Percentiles rank a stretch among this genome's conserved stretches.
Evolutionary conservation across 768 basidiomycete species (phyloP).

Genomic region (Termitomyces sp.): DNA sequence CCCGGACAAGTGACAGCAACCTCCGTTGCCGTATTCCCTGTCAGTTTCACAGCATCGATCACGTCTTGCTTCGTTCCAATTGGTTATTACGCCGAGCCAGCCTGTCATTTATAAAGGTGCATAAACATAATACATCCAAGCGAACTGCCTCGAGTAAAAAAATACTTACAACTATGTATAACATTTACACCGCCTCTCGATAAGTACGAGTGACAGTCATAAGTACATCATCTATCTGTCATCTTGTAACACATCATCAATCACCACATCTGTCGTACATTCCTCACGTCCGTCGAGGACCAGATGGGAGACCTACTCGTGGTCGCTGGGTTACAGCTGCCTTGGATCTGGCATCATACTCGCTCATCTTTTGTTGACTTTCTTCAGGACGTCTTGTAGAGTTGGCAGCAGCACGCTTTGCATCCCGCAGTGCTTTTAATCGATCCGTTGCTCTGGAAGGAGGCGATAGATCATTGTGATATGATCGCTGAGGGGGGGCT

Average conservation of each 20-base stretch:
- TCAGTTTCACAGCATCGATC: background rate
- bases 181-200: background rate
- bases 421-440: constrained; percentile 48
- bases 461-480: constrained; percentile 7
- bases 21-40: background rate
- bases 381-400: background rate
- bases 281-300: constrained; percentile 20
- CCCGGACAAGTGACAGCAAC: background rate
- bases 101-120: background rate
- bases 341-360: constrained; percentile 6
- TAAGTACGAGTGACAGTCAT: background rate
- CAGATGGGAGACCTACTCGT: constrained; percentile 33
- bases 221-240: constrained; percentile 7
- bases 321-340: constrained; percentile 10
- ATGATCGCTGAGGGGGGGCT: constrained; percentile 1
- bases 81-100: background rate
- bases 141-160: background rate
- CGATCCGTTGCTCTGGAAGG: constrained; percentile 41
- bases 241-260: constrained; percentile 16
- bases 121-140: background rate
- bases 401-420: constrained; percentile 31
- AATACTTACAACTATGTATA: too few species aligned
- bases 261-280: constrained; percentile 10
- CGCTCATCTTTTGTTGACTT: background rate
- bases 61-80: background rate